Evolutionary conservation across 106 monocot species (phyloP), one percentile per base, ranked within the genome.

Genomic region (Allium fistulosum): DNA sequence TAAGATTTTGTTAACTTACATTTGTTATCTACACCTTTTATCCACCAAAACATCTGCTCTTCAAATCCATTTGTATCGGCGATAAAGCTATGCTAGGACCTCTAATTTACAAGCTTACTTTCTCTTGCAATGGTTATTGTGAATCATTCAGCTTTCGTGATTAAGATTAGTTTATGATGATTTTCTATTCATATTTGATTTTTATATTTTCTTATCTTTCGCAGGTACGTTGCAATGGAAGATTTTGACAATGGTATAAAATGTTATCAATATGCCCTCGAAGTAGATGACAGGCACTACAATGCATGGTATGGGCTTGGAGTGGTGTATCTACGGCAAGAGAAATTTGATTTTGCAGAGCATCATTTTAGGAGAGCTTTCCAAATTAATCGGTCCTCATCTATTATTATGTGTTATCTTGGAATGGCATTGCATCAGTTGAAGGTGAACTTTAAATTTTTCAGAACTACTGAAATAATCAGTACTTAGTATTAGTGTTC

Each of bases 241-340:
- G 99, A 99, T 74, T 93, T 80, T 79, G 99, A 99, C 52, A 93
- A 87, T 78, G 93, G 87, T 49, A 83, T 99, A 59, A 99, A 85
- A 73, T 90, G 92, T 75, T 99, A 87, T 61, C 92, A 87, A 52
- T 82, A 70, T 72, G 93, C 99, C 13, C 79, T 99, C 51, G 84
- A 87, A 80, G 87, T 85, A 45, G 90, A 99, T 77, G 99, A 92
- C 68, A 80, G 99, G 26, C 99, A 99, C 82, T 99, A 93, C 64
- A 99, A 99, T 62, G 75, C 93, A 8, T 99, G 99, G 99, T 99
- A 99, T 80, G 99, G 99, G 46, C 87, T 99, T 67, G 99, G 99
- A 13, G 63, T 93, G 11, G 77, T 90, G 17, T 93, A 85, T 72
- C 93, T 99, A 48, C 89, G 90, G 66, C 99, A 99, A 69, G 99